phyloP scores from a whole-genome alignment of 768 basidiomycete genomes.

The Podaxis sp. region DNA sequence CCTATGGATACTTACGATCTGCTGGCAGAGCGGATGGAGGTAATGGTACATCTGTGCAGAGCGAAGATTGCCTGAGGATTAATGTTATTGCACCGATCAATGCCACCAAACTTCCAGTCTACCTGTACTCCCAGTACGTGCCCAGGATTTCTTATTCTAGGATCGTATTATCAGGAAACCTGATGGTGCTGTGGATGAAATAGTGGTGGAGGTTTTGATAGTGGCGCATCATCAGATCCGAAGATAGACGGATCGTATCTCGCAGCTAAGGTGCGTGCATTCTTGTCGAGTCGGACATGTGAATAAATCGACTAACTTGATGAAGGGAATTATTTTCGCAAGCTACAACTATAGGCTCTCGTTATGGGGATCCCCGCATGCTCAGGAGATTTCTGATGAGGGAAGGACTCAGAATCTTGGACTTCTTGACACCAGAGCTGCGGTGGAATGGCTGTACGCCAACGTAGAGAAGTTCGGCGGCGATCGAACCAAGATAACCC shows the following conservation, averaged over 20 bases:
- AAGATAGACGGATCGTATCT: constrained; percentile 34
- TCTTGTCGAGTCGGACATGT: background rate
- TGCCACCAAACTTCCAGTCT: constrained; percentile 30
- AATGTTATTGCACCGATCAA: constrained; percentile 41
- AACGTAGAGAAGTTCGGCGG: constrained; percentile 45
- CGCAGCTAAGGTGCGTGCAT: constrained; percentile 25
- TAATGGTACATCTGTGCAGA: constrained; percentile 34
- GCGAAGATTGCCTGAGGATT: constrained; percentile 40
- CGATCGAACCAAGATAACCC: constrained; percentile 44
- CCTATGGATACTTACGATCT: background rate
- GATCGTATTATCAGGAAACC: background rate
- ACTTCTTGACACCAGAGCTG: constrained; percentile 46
- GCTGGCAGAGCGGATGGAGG: constrained; percentile 29
- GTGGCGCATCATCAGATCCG: constrained; percentile 34
- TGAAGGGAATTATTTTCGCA: constrained; percentile 32
- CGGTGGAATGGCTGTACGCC: constrained; percentile 42
- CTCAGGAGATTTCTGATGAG: constrained; percentile 35
- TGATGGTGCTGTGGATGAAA: background rate
- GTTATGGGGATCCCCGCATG: constrained; percentile 41
- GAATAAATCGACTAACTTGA: background rate
- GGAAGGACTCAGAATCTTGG: constrained; percentile 46
- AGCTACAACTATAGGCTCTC: constrained; percentile 35
- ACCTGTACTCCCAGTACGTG: constrained; percentile 29
- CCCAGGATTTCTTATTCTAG: background rate
- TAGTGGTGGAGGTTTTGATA: constrained; percentile 37